Evolutionary conservation across 768 basidiomycete species (phyloP), one percentile per base, ranked within the genome.

Genomic region (Boletus reticulatus): DNA sequence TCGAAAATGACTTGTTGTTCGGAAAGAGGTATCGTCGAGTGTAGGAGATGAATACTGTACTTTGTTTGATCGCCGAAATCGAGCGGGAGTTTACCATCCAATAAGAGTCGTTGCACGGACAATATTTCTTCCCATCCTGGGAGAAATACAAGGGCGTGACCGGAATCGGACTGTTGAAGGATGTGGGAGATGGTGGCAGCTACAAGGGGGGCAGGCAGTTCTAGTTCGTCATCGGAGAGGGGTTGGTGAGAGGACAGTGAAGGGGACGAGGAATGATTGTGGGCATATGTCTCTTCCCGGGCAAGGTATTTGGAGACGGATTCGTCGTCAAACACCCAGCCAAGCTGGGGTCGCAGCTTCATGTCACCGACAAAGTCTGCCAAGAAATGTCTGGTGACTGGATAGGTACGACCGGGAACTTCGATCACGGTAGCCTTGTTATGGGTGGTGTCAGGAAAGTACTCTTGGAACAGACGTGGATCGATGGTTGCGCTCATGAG

Each of bases 401-500:
- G 94, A 78, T 85, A 96, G 9, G 91, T 87, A 38, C 95, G 86
- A 48, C 95, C 95, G n/a, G 94, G 92, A 32, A 97, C 77, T 55
- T 92, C 87, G 37, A 93, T 79, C 16, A 91, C 82, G 19, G 80
- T 77, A 0, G 92, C 89, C 3, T 82, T 84, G 14, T 74, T 66
- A 20, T 84, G 85, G 0, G 72, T 57, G 17, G 80, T 75, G 64
- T 88, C 83, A 9, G 77, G 74, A 76, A 98, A 98, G 75, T 98
- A 98, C 12, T 80, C 75, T 66, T 90, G 87, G 81, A 97, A 98
- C 24, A 96, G 79, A 0, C 82, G 82, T 10, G 94, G 89, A 63
- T 97, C 92, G 67, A 98, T 92, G 43, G 95, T 98, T 10, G 95
- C 95, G 65, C 92, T 95, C 94, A 98, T 97, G 53, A 98, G 81